Conservation (phyloP, 1,284 basidiomycete genomes). For the Schizopora paradoxa region DNA sequence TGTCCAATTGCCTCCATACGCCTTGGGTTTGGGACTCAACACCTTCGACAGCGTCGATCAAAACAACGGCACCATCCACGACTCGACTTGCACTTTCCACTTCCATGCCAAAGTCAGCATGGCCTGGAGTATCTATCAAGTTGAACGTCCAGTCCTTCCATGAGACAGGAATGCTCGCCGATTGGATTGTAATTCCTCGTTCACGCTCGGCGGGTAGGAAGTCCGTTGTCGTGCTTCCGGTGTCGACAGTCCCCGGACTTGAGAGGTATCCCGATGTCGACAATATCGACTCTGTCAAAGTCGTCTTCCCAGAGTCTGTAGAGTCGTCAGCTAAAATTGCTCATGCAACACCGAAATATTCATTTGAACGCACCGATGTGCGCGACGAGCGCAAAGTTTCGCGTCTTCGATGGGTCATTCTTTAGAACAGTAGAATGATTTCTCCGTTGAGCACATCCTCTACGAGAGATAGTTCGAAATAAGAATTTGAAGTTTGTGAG, state of each 20-base stretch:
- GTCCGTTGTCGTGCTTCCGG: conserved; percentile 86
- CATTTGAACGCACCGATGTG: conserved; percentile 59
- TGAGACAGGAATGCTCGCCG: conserved; percentile 85
- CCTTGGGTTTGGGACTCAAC: conserved; percentile 88
- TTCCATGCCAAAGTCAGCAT: conserved; percentile 93
- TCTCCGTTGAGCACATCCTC: too few relatives aligned
- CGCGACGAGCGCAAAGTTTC: conserved; percentile 80
- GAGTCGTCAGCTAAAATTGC: conserved; percentile 13
- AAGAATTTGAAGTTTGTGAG: too few relatives aligned
- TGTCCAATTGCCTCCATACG: conserved; percentile 82
- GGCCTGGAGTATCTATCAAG: conserved; percentile 86
- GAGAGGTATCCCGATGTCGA: conserved; percentile 71
- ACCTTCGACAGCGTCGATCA: conserved; percentile 87
- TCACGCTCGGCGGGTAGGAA: conserved; percentile 87
- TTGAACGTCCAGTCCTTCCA: conserved; percentile 85
- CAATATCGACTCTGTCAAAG: conserved; percentile 83
- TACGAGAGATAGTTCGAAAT: too few relatives aligned
- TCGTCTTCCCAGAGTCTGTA: conserved; percentile 87
- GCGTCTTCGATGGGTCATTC: conserved; percentile 36
- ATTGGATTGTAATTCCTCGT: conserved; percentile 88
- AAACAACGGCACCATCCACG: conserved; percentile 82
- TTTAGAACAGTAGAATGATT: too few relatives aligned
- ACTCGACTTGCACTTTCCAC: conserved; percentile 89
- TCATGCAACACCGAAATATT: conserved; percentile 3
- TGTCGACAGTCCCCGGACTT: conserved; percentile 77